These are phyloP conservation scores for Talaromyces sp. DNA, from an alignment of 2,329 filamentous ascomycete genomes.

Conservation along the genomic window DNA sequence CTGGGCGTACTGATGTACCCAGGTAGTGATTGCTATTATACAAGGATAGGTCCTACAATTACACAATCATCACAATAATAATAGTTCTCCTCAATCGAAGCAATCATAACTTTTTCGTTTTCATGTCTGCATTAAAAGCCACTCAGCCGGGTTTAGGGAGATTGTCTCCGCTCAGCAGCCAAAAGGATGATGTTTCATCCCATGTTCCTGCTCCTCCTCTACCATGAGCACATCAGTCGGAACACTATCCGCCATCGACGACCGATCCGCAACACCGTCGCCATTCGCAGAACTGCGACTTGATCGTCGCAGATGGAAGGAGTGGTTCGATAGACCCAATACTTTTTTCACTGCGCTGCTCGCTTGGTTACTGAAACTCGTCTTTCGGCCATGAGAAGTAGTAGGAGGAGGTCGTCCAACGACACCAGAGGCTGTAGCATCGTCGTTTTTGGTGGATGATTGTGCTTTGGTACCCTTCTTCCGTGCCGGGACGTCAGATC, in stretches of 20 bases:
- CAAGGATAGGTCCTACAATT: not conserved
- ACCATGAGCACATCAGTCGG: conserved; percentile 8
- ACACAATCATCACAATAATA: not conserved
- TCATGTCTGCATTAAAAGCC: not conserved
- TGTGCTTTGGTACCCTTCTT: conserved; percentile 18
- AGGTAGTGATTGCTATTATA: not conserved
- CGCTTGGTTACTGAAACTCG: conserved; percentile 26
- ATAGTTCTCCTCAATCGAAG: not conserved
- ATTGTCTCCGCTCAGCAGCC: not conserved
- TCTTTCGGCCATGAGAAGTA: conserved; percentile 8
- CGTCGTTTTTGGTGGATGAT: conserved; percentile 10
- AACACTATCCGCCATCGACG: conserved; percentile 4
- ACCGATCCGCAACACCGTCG: not conserved
- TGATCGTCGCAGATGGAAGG: conserved; percentile 37
- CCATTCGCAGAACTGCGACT: conserved; percentile 24
- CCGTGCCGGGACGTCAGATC: conserved; percentile 27
- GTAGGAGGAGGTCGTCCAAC: not conserved
- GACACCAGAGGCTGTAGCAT: not conserved
- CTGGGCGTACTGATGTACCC: not conserved
- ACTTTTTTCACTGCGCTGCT: conserved; percentile 44
- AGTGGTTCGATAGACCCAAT: conserved; percentile 37
- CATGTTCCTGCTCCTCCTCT: not conserved
- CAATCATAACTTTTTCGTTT: not conserved
- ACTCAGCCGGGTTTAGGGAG: too few species aligned
- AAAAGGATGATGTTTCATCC: conserved; percentile 1